phyloP scores from a whole-genome alignment of 163 green algal species.

The Chlorella variabilis region DNA sequence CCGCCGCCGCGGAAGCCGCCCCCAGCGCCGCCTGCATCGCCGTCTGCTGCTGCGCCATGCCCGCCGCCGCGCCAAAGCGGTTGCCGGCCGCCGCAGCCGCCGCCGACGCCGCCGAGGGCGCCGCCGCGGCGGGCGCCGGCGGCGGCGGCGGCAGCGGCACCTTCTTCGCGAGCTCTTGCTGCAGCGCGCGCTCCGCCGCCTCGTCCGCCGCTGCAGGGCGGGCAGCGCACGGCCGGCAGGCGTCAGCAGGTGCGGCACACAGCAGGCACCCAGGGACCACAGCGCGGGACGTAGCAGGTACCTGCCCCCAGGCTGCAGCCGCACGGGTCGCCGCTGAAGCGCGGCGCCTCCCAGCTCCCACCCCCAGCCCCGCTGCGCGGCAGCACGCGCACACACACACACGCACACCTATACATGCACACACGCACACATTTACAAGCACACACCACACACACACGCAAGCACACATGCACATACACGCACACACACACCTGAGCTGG shows the following conservation, averaged over 20 bases:
- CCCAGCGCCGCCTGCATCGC: conserved; percentile 11
- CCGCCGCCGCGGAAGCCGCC: not conserved
- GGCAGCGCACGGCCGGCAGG: not conserved
- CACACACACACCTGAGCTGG: conserved; percentile 21
- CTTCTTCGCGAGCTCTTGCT: conserved; percentile 34
- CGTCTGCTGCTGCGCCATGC: not conserved
- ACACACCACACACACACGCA: not conserved
- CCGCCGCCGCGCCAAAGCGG: not conserved
- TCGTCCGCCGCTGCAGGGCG: conserved; percentile 14
- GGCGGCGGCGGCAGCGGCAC: conserved; percentile 12
- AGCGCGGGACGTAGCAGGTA: no score
- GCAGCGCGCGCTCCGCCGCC: not conserved
- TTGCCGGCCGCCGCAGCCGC: not conserved
- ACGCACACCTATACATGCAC: not conserved
- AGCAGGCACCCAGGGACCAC: no score
- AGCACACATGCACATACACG: not conserved
- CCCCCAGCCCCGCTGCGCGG: no score
- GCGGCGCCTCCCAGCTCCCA: no score
- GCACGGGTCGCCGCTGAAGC: no score
- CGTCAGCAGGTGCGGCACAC: no score
- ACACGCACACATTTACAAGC: not conserved
- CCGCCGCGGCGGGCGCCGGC: not conserved
- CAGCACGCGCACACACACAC: no score
- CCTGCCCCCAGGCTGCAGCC: no score
- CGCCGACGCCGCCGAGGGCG: not conserved